Percentiles rank a stretch among this genome's conserved stretches.
Evolutionary conservation across 805 yeast genomes (phyloP).

Genomic region (Hanseniaspora nectarophila): DNA sequence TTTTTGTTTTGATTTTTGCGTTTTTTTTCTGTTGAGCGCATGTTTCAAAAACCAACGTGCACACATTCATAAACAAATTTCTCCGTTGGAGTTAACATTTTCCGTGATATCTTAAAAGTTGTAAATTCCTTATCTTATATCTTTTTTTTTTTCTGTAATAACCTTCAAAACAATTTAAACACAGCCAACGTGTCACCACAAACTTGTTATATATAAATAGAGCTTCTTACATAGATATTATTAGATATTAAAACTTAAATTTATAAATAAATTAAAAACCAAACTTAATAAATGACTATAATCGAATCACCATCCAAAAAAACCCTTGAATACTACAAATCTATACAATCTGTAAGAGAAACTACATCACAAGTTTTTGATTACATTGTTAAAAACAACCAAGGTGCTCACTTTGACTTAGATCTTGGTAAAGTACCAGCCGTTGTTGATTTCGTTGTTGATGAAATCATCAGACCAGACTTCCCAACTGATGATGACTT

Average conservation of each 20-base stretch:
- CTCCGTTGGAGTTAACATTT: neutral
- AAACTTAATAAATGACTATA: neutral
- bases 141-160: too few species aligned
- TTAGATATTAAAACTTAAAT: neutral
- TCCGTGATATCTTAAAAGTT: too few species aligned
- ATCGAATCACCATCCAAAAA: neutral
- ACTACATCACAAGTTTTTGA: slow-evolving; percentile 36
- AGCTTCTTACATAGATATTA: neutral
- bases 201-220: too few species aligned
- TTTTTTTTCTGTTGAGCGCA: too few species aligned
- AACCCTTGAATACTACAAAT: slow-evolving; percentile 29
- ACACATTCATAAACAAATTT: neutral
- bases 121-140: too few species aligned
- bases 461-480: slow-evolving; percentile 34
- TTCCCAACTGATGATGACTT: slow-evolving; percentile 32
- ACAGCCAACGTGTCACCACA: too few species aligned
- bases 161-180: too few species aligned
- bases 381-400: slow-evolving; percentile 29
- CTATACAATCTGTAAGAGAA: slow-evolving; percentile 47
- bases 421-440: slow-evolving; percentile 33
- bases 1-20: too few species aligned
- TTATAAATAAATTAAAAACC: neutral
- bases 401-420: slow-evolving; percentile 32
- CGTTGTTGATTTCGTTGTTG: slow-evolving; percentile 36
- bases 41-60: too few species aligned